Evolutionary conservation across 2,329 filamentous ascomycete genomes (phyloP).

Genomic region (Scytalidium lignicola): DNA sequence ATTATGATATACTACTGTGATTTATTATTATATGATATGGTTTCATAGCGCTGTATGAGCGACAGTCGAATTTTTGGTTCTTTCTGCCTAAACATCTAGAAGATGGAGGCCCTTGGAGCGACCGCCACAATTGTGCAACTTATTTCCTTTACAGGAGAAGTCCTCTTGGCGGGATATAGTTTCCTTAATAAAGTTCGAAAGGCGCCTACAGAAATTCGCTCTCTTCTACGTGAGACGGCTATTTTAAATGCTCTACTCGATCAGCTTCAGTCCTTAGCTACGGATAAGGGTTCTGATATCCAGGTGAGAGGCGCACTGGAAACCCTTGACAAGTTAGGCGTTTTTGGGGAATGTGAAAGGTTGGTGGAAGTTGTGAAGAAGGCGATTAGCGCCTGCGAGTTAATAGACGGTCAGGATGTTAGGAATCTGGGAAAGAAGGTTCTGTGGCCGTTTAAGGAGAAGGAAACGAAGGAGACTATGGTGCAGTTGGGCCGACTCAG

Average conservation of each 20-base stretch:
- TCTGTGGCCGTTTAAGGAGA: conserved; percentile 9
- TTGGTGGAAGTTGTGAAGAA: conserved; percentile 3
- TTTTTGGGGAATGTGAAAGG: conserved; percentile 6
- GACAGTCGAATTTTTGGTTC: no score
- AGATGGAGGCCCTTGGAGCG: conserved; percentile 6
- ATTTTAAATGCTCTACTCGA: conserved; percentile 7
- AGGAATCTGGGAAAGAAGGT: conserved; percentile 7
- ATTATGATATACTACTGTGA: no score
- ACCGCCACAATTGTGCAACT: conserved; percentile 7
- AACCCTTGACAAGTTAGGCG: conserved; percentile 2
- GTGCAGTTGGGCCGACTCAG: conserved; percentile 1
- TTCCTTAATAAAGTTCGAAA: conserved; percentile 7
- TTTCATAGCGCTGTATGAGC: no score
- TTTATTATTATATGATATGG: no score
- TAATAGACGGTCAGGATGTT: conserved; percentile 3
- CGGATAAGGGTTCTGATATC: neutral
- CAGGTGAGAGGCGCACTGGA: conserved; percentile 1
- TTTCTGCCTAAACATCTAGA: conserved; percentile 20
- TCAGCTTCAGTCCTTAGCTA: conserved; percentile 3
- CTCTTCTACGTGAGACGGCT: conserved; percentile 6
- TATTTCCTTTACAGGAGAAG: conserved; percentile 6
- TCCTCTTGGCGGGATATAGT: conserved; percentile 6
- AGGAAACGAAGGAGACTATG: conserved; percentile 7
- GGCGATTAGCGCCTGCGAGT: conserved; percentile 5
- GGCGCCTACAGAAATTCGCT: conserved; percentile 8